Evolutionary conservation across 2,329 filamentous ascomycete species (phyloP).

Genomic region (Phyllosticta citriasiana): DNA sequence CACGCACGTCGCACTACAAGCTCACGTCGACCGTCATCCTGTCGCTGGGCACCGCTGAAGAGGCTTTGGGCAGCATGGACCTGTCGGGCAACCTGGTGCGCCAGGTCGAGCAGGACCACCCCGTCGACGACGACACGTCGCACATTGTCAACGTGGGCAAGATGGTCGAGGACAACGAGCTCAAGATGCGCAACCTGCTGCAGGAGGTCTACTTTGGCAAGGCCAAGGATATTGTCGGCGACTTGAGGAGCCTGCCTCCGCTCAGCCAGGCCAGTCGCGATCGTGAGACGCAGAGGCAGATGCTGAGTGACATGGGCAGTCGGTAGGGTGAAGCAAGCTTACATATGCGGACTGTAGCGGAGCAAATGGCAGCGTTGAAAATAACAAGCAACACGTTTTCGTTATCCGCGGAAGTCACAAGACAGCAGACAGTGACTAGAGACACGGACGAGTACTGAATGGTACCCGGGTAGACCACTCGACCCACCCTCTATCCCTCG

Average conservation of each 20-base stretch:
- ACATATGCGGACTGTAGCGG: not conserved
- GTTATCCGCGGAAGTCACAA: too few relatives aligned
- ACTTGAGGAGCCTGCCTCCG: slow-evolving; percentile 40
- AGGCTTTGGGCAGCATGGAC: slow-evolving; percentile 73
- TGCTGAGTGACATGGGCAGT: not conserved
- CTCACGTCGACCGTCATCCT: slow-evolving; percentile 95
- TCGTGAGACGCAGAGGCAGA: not conserved
- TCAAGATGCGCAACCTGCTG: slow-evolving; percentile 96
- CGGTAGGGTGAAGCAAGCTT: not conserved
- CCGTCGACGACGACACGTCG: slow-evolving; percentile 79
- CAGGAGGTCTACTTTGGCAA: slow-evolving; percentile 99
- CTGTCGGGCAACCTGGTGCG: slow-evolving; percentile 96
- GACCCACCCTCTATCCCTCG: too few relatives aligned
- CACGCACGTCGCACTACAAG: slow-evolving; percentile 90
- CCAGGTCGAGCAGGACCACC: slow-evolving; percentile 85
- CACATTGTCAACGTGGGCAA: slow-evolving; percentile 92
- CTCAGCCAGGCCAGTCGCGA: not conserved
- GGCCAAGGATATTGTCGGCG: slow-evolving; percentile 95
- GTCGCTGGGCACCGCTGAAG: slow-evolving; percentile 61
- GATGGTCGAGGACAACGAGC: slow-evolving; percentile 97
- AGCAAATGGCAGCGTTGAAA: too few relatives aligned
- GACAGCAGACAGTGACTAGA: too few relatives aligned
- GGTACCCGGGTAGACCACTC: too few relatives aligned
- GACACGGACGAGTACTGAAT: too few relatives aligned
- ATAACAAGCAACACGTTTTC: too few relatives aligned